Evolutionary conservation across 1,284 basidiomycete genomes (phyloP).

Genomic region (Limonomyces culmigenus): DNA sequence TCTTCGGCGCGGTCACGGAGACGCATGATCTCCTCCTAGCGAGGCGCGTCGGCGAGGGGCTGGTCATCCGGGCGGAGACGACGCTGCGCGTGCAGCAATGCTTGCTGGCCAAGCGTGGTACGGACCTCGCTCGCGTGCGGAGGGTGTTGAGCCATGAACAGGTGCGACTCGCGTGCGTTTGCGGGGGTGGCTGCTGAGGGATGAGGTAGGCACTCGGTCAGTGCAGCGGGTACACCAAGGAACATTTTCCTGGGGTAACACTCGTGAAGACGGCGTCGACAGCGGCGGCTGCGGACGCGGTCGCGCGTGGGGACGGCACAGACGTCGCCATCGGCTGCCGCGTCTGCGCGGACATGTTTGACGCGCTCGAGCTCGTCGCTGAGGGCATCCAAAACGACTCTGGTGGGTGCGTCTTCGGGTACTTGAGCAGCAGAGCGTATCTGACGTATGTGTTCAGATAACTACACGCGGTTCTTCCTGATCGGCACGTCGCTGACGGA

Average conservation of each 20-base stretch:
- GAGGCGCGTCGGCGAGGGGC: slow-evolving; percentile 19
- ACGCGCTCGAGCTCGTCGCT: slow-evolving; percentile 34
- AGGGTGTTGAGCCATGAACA: slow-evolving; percentile 61
- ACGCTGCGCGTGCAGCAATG: slow-evolving; percentile 49
- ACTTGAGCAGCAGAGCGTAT: background rate
- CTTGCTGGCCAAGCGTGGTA: slow-evolving; percentile 39
- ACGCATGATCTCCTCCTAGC: slow-evolving; percentile 47
- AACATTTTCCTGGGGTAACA: slow-evolving; percentile 31
- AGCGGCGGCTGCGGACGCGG: slow-evolving; percentile 41
- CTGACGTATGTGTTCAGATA: slow-evolving; percentile 21
- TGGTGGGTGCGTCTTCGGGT: slow-evolving; percentile 21
- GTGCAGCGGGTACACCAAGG: slow-evolving; percentile 39
- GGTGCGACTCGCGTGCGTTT: slow-evolving; percentile 12
- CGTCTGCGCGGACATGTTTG: slow-evolving; percentile 38
- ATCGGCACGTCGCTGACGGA: slow-evolving; percentile 21
- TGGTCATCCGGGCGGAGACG: slow-evolving; percentile 40
- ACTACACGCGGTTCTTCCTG: slow-evolving; percentile 49
- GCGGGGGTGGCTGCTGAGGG: background rate
- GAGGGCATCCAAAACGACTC: slow-evolving; percentile 46
- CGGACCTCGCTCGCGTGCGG: slow-evolving; percentile 30
- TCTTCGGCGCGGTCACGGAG: slow-evolving; percentile 55
- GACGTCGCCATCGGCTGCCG: slow-evolving; percentile 61
- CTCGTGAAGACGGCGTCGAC: slow-evolving; percentile 46
- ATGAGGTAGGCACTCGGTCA: slow-evolving; percentile 57
- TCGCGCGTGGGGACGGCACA: slow-evolving; percentile 23